These are phyloP conservation scores for Plasmodium gaboni DNA, from an alignment of 169 alveolate species.

Conservation along the genomic window DNA sequence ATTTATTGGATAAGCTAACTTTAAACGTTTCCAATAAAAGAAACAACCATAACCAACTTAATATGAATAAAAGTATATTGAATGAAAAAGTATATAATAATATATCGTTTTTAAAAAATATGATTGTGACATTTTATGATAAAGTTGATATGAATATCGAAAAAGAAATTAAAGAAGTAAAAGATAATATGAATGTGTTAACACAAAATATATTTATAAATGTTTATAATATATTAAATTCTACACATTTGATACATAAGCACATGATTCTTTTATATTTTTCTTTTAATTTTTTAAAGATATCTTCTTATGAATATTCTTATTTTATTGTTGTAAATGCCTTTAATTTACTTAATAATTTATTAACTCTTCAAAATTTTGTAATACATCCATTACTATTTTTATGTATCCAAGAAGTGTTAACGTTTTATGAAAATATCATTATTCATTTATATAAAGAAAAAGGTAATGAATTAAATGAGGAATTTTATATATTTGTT, in stretches of 20 bases:
- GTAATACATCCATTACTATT: conserved; percentile 56
- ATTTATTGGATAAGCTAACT: conserved; percentile 11
- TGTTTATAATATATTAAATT: conserved; percentile 28
- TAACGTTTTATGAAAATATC: conserved; percentile 52
- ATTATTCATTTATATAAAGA: conserved; percentile 64
- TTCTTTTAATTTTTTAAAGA: conserved; percentile 57
- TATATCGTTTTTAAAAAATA: conserved; percentile 14
- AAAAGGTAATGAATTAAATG: conserved; percentile 37
- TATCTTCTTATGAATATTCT: conserved; percentile 41
- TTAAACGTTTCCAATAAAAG: background rate
- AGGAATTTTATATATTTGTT: conserved; percentile 51
- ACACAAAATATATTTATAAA: conserved; percentile 53
- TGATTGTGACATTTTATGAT: conserved; percentile 55
- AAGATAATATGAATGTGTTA: conserved; percentile 40
- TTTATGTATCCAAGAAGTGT: conserved; percentile 33
- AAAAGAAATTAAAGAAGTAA: conserved; percentile 34
- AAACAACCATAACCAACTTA: background rate
- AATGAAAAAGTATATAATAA: conserved; percentile 38
- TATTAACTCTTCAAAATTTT: conserved; percentile 63
- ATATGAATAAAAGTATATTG: background rate
- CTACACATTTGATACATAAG: conserved; percentile 23
- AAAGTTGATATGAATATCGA: conserved; percentile 65
- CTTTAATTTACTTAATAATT: conserved; percentile 46
- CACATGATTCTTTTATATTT: conserved; percentile 51
- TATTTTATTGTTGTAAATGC: conserved; percentile 56